Conservation (phyloP, 805 yeast genomes). For the Zygosaccharomyces pseudorouxii region DNA sequence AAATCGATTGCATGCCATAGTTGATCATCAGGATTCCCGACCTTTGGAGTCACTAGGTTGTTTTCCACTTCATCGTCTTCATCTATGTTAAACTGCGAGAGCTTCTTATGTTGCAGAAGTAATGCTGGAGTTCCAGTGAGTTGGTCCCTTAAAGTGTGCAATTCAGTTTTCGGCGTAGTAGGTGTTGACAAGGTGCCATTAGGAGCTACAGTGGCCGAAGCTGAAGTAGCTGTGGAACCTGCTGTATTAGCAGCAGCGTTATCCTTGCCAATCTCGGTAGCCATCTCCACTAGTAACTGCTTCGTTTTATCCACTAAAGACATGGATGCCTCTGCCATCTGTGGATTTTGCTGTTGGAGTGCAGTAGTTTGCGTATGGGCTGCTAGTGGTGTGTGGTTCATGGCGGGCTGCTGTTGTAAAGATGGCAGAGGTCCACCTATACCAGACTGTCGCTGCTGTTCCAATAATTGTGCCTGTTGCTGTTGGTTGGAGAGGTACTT, state of each 20-base stretch:
- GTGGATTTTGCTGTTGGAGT: slow-evolving; percentile 17
- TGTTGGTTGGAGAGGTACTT: slow-evolving; percentile 29
- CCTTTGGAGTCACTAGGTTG: slow-evolving; percentile 21
- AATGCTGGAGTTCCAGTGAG: slow-evolving; percentile 26
- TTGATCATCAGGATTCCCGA: slow-evolving; percentile 52
- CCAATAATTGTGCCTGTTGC: slow-evolving; percentile 13
- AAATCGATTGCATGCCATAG: slow-evolving; percentile 93
- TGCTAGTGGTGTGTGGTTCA: slow-evolving; percentile 1
- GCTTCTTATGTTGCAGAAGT: slow-evolving; percentile 39
- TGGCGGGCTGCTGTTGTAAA: slow-evolving; percentile 7
- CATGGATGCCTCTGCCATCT: slow-evolving; percentile 28
- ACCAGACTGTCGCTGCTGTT: slow-evolving; percentile 12
- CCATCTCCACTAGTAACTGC: slow-evolving; percentile 32
- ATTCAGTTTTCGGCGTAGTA: slow-evolving; percentile 32
- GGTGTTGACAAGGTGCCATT: slow-evolving; percentile 33
- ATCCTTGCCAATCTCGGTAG: slow-evolving; percentile 14
- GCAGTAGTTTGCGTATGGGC: slow-evolving; percentile 6
- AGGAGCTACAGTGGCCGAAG: slow-evolving; percentile 13
- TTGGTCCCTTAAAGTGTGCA: slow-evolving; percentile 23
- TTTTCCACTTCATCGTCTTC: slow-evolving; percentile 52
- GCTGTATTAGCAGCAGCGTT: slow-evolving; percentile 8
- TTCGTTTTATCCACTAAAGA: slow-evolving; percentile 34
- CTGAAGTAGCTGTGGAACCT: slow-evolving; percentile 14
- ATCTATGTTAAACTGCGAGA: slow-evolving; percentile 39
- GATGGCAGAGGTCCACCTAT: background rate